phyloP scores from a whole-genome alignment of 805 yeast species.

The Clavispora santaluciae region DNA sequence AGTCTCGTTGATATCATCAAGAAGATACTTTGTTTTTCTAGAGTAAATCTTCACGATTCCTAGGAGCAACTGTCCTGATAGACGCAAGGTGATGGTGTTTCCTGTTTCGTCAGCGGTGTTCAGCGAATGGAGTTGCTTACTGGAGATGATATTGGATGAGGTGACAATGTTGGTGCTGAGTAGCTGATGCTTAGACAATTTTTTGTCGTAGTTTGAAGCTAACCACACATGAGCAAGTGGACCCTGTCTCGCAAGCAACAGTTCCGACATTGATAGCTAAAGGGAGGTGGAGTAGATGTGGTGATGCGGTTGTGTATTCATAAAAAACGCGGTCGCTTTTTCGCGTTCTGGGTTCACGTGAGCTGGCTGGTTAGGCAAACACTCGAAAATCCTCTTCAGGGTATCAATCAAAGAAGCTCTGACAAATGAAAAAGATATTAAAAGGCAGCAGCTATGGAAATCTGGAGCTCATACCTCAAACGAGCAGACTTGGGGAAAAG shows the following conservation, averaged over 20 bases:
- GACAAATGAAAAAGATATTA: too few species aligned
- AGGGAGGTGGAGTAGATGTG: background rate
- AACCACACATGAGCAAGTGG: conserved; percentile 90
- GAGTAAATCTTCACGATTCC: conserved; percentile 88
- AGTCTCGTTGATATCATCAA: conserved; percentile 81
- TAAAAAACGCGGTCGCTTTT: conserved; percentile 1
- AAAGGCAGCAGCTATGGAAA: too few species aligned
- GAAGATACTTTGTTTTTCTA: conserved; percentile 73
- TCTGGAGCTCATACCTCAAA: too few species aligned
- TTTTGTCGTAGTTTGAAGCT: conserved; percentile 83
- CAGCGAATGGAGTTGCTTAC: conserved; percentile 52
- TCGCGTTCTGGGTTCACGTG: conserved; percentile 3
- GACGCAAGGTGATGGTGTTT: conserved; percentile 65
- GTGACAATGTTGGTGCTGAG: conserved; percentile 66
- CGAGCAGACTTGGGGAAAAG: too few species aligned
- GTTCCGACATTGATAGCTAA: conserved; percentile 6
- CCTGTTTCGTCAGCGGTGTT: conserved; percentile 8
- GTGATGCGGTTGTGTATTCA: background rate
- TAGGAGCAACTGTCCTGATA: conserved; percentile 79
- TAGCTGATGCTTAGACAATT: conserved; percentile 65
- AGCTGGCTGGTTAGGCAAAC: background rate
- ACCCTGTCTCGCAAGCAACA: conserved; percentile 56
- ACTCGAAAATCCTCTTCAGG: background rate
- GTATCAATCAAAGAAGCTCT: too few species aligned
- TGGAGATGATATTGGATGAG: conserved; percentile 41